Evolutionary conservation across 2,329 filamentous ascomycete species (phyloP), one percentile per base, ranked within the genome.

Genomic region (Epichloe uncinata): DNA sequence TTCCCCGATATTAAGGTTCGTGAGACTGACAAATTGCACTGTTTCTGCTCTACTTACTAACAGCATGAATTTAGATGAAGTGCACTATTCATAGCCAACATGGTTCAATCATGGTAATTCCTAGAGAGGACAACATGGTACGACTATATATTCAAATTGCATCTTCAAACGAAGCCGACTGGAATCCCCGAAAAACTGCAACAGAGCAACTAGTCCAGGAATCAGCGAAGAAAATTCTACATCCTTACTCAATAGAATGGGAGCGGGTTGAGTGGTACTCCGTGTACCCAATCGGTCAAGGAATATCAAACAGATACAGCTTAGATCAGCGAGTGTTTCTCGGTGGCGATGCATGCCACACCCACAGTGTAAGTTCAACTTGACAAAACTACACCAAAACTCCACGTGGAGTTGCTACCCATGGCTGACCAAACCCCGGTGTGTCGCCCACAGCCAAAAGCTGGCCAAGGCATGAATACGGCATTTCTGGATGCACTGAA

Each of bases 401-500:
- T 2, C 5, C 16, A 36, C 15, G 9, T 34, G 3, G 26, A 4
- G 8, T 35, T 16, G 18, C 18, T 46, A 22, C 15, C 6, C 9
- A 20, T 35, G 5, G 30, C 22, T 47, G 30, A 50, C 47, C 15
- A 36, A 42, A 12, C n/a, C 7, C 1, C 13, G 30, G 16, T 30
- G 35, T 12, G 11, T 5, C 12, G 66, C 20, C 45, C 72, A 75
- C 59, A 81, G 77, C 84, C 84, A 37, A 87, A 87, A 70, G 84
- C 84, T 34, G 84, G 84, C 1, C 84, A 87, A 64, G 84, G 84
- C 33, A 88, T 88, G 85, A 88, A 88, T 60, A 85, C 84, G 0
- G 84, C 83, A 3, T 87, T 88, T 67, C 71, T 85, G 47, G 85
- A 91, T 57, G 88, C 88, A 0, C 79, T 88, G 53, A 97, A 96